Conservation (phyloP, 2,329 filamentous ascomycete species). For the Ophiocordyceps camponoti-saundersi region DNA sequence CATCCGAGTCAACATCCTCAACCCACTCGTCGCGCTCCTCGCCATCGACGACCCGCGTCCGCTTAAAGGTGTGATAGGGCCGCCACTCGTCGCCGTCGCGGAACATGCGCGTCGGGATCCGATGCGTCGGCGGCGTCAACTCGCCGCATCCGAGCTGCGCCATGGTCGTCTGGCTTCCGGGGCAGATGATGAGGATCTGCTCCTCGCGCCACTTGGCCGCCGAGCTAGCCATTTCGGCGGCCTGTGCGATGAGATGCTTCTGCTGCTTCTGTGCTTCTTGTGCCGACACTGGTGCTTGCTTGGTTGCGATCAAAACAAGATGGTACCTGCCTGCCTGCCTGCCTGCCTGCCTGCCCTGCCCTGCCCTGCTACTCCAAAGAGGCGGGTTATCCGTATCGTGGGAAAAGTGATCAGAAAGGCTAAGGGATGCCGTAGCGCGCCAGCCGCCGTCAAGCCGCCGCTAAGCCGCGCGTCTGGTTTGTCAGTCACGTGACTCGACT, state of each 20-base stretch:
- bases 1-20: conserved; percentile 73
- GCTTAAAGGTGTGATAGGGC: conserved; percentile 62
- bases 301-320: too few species aligned
- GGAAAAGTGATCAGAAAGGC: too few species aligned
- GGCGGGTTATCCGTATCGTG: too few species aligned
- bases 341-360: too few species aligned
- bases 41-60: conserved; percentile 33
- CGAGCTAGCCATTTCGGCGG: conserved; percentile 32
- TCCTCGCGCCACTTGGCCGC: conserved; percentile 46
- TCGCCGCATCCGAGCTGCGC: conserved; percentile 82
- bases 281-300: too few species aligned
- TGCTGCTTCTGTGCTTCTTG: too few species aligned
- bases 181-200: conserved; percentile 54
- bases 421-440: too few species aligned
- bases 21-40: conserved; percentile 54
- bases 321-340: too few species aligned
- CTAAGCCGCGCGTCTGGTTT: too few species aligned
- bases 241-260: background rate
- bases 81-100: conserved; percentile 60
- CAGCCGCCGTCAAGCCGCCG: too few species aligned
- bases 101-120: conserved; percentile 90
- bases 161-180: conserved; percentile 76
- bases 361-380: too few species aligned
- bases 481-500: too few species aligned
- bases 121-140: conserved; percentile 75